Percentiles rank a stretch among this genome's conserved stretches.
These are phyloP conservation scores for Botrytis pseudocinerea DNA, from an alignment of 2,329 filamentous ascomycete species.

Conservation along the genomic window DNA sequence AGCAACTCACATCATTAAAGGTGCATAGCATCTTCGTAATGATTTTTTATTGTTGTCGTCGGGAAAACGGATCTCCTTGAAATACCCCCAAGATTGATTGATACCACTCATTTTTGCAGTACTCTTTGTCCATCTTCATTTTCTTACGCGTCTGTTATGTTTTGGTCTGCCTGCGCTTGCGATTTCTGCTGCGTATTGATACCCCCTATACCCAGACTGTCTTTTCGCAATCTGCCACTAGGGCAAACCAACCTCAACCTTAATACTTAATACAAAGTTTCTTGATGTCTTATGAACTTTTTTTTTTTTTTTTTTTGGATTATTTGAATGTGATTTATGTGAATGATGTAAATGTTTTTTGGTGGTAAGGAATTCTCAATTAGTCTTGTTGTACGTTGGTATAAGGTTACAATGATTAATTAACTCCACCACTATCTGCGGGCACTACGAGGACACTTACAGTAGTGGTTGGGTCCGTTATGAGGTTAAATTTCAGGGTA, in stretches of 20 bases:
- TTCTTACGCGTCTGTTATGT: slow-evolving; percentile 32
- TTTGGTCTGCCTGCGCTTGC: slow-evolving; percentile 33
- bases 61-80: slow-evolving; percentile 42
- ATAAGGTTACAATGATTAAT: neutral
- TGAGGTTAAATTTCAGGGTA: neutral
- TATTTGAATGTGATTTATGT: neutral
- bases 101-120: slow-evolving; percentile 43
- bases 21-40: slow-evolving; percentile 19
- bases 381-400: neutral
- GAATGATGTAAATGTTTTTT: neutral
- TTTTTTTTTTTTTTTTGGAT: neutral
- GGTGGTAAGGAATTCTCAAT: neutral
- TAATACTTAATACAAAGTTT: slow-evolving; percentile 44
- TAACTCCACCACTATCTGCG: neutral
- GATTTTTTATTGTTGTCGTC: slow-evolving; percentile 36
- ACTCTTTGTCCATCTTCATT: slow-evolving; percentile 31
- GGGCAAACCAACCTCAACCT: slow-evolving; percentile 38
- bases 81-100: slow-evolving; percentile 43
- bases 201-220: slow-evolving; percentile 45
- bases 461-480: neutral
- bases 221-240: slow-evolving; percentile 44
- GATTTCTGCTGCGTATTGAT: slow-evolving; percentile 43
- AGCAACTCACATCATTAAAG: slow-evolving; percentile 18
- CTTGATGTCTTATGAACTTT: slow-evolving; percentile 29
- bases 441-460: slow-evolving; percentile 4